Percentiles rank a stretch among this genome's conserved stretches.
Conservation (phyloP, 2,329 filamentous ascomycete species). For the Macroventuria anomochaeta region DNA sequence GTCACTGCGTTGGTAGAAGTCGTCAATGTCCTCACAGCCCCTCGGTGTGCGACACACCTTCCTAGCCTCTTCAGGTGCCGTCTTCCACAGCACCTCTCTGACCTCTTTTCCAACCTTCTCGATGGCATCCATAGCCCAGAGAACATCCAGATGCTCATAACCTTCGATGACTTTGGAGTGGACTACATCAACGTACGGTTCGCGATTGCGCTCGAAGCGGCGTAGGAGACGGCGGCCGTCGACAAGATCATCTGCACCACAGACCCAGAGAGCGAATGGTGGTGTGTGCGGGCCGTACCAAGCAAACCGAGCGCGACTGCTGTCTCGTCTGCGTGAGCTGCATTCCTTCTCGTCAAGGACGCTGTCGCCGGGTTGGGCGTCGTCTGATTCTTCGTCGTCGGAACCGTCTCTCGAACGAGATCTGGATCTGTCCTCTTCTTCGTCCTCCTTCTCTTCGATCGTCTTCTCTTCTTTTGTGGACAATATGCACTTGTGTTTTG, state of each 20-base stretch:
- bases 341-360: conserved; percentile 9
- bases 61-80: conserved; percentile 63
- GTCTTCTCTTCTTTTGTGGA: conserved; percentile 74
- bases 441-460: conserved; percentile 63
- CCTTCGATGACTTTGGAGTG: conserved; percentile 83
- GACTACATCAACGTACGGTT: conserved; percentile 81
- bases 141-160: conserved; percentile 89
- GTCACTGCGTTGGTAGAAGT: conserved; percentile 33
- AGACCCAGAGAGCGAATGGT: conserved; percentile 88
- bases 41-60: conserved; percentile 67
- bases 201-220: conserved; percentile 76
- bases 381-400: conserved; percentile 21
- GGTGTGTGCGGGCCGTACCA: conserved; percentile 85
- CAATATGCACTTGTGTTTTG: conserved; percentile 83
- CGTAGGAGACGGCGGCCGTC: conserved; percentile 77
- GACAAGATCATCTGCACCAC: conserved; percentile 81
- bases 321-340: conserved; percentile 46
- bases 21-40: conserved; percentile 62
- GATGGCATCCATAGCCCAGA: conserved; percentile 91
- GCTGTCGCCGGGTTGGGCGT: not conserved
- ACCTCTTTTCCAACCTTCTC: conserved; percentile 84
- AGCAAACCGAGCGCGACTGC: conserved; percentile 56
- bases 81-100: conserved; percentile 83
- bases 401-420: conserved; percentile 21
- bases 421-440: conserved; percentile 38